phyloP scores from a whole-genome alignment of 2,329 filamentous ascomycete genomes.

The Didymella pomorum region DNA sequence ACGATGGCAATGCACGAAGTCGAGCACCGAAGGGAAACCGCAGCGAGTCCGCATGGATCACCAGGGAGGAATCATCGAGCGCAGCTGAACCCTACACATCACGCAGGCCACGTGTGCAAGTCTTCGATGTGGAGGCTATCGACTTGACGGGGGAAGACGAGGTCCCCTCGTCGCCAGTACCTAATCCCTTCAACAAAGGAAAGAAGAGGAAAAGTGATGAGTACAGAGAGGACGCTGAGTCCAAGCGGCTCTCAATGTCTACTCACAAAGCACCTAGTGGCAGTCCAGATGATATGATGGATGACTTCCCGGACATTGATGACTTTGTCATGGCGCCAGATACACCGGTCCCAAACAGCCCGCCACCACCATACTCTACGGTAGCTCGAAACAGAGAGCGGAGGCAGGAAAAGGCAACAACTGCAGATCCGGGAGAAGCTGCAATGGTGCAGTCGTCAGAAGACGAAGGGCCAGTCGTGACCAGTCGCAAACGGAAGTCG shows the following conservation, averaged over 20 bases:
- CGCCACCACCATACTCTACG: conserved; percentile 57
- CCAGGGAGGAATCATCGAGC: conserved; percentile 12
- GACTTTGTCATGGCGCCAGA: conserved; percentile 35
- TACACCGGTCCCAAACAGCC: conserved; percentile 32
- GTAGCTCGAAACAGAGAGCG: conserved; percentile 32
- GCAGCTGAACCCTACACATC: conserved; percentile 17
- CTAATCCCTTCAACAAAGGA: conserved; percentile 27
- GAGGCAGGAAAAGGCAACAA: neutral
- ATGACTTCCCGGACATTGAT: conserved; percentile 53
- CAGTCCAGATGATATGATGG: conserved; percentile 28
- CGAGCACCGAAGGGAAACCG: neutral
- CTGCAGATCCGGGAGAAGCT: conserved; percentile 23
- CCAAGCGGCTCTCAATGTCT: conserved; percentile 29
- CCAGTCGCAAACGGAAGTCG: conserved; percentile 42
- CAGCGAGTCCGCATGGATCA: conserved; percentile 7
- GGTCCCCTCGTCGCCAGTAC: conserved; percentile 28
- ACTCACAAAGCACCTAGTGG: conserved; percentile 18
- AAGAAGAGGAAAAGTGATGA: conserved; percentile 60
- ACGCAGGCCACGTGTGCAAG: conserved; percentile 21
- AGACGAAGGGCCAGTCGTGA: conserved; percentile 26
- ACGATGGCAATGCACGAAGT: conserved; percentile 2
- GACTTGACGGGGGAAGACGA: conserved; percentile 48
- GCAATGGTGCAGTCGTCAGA: conserved; percentile 22
- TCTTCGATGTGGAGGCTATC: conserved; percentile 44
- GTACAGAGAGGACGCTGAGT: conserved; percentile 41